Base-by-base conservation (phyloP, 345 rosid species). In the Hirschfeldia incana region DNA sequence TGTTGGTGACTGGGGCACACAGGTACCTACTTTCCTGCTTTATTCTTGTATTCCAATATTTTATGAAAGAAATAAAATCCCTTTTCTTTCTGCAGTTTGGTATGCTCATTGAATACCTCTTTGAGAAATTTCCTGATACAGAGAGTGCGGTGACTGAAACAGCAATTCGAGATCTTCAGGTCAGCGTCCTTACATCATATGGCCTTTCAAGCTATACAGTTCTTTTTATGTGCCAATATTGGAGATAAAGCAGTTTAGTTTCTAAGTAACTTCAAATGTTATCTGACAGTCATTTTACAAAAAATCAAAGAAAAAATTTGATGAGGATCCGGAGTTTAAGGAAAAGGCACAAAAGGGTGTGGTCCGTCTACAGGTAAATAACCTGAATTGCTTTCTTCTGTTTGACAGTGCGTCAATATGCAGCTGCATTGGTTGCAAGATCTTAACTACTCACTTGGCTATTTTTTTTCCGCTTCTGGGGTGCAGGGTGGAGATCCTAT, bases 1-100 rank as follows among this genome's bases (percentile, higher is more conserved):
- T 88, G 98, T 94, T 84, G 98, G 98, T 77, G 99, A 95, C 66
- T 95, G 99, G 99, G 99, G 99, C 57, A 95, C 99, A 73, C 99
- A 95, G 96, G 98, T 94, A 77, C 4, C 65, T 55, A 46, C 53
- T 81, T 26, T 65, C 27, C 55, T 62, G 33, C 53, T 55, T 65
- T 5, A 17, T 62, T 21, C 1, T 51, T 74, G 59, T 36, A 28
- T 51, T 63, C 34, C 17, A 69, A 9, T 62, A 6, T 44, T 53
- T 63, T 71, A 15, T 53, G 49, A 33, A 39, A 29, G 11, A 63
- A 67, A 29, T 75, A 21, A 44, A 53, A 33, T 4, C 28, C 60
- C 12, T 57, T 26, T 78, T 51, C 78, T n/a, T 72, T 70, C 76
- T 84, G 85, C 90, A 94, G 99, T 95, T 95, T 77, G 99, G 99